These are phyloP conservation scores for Solanum bulbocastanum DNA, from an alignment of 257 asterid species.

Conservation along the genomic window DNA sequence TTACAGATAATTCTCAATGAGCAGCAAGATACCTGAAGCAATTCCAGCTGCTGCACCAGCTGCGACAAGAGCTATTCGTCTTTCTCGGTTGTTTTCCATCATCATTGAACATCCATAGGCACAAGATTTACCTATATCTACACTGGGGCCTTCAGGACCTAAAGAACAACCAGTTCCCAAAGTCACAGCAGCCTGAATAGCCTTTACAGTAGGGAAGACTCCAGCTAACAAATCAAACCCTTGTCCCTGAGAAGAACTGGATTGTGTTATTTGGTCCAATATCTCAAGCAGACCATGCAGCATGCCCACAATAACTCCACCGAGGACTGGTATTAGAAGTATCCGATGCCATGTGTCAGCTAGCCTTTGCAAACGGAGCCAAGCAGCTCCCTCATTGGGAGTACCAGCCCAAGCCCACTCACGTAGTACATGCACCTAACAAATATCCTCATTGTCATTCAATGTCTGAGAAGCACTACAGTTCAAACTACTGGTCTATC, in stretches of 20 bases:
- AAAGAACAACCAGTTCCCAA: slow-evolving; percentile 96
- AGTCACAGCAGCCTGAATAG: slow-evolving; percentile 88
- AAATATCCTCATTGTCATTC: background rate
- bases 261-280: slow-evolving; percentile 66
- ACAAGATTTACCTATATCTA: slow-evolving; percentile 96
- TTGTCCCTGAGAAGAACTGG: slow-evolving; percentile 68
- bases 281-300: slow-evolving; percentile 92
- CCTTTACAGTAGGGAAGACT: slow-evolving; percentile 69
- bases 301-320: slow-evolving; percentile 96
- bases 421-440: slow-evolving; percentile 82
- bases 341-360: slow-evolving; percentile 95
- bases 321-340: slow-evolving; percentile 80
- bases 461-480: background rate
- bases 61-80: slow-evolving; percentile 93
- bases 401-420: slow-evolving; percentile 99
- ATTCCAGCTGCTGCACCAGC: slow-evolving; percentile 99
- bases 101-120: slow-evolving; percentile 84
- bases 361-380: slow-evolving; percentile 87
- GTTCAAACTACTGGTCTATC: background rate
- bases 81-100: slow-evolving; percentile 96
- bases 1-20: background rate
- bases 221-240: slow-evolving; percentile 72
- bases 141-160: slow-evolving; percentile 99
- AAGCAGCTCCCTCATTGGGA: slow-evolving; percentile 93
- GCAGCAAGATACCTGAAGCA: slow-evolving; percentile 55